These are phyloP conservation scores for Scorias spongiosa DNA, from an alignment of 2,329 filamentous ascomycete species.

Conservation along the genomic window DNA sequence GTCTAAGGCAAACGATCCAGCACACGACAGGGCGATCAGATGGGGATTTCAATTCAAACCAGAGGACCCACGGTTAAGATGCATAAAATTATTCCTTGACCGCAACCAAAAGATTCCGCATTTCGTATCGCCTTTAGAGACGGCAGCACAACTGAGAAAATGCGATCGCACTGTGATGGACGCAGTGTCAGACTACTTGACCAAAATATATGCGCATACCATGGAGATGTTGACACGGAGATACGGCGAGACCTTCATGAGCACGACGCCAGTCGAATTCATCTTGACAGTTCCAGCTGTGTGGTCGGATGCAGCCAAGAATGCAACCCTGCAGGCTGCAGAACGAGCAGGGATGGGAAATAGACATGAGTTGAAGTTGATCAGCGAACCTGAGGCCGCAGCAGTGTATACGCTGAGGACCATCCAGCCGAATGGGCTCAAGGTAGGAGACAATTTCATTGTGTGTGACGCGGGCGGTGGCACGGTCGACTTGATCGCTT, in stretches of 20 bases:
- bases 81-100: slow-evolving; percentile 75
- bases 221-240: slow-evolving; percentile 61
- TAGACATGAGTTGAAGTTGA: slow-evolving; percentile 57
- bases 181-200: slow-evolving; percentile 65
- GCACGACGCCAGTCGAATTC: slow-evolving; percentile 59
- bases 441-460: slow-evolving; percentile 47
- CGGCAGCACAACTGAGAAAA: slow-evolving; percentile 57
- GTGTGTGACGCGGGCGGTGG: slow-evolving; percentile 43
- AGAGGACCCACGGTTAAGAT: slow-evolving; percentile 59
- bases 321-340: slow-evolving; percentile 62
- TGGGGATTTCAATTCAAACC: slow-evolving; percentile 77
- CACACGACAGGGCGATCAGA: slow-evolving; percentile 28
- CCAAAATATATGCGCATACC: slow-evolving; percentile 60
- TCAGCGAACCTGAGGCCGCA: slow-evolving; percentile 66
- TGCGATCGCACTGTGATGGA: slow-evolving; percentile 65
- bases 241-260: slow-evolving; percentile 68
- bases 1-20: slow-evolving; percentile 2
- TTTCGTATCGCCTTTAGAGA: slow-evolving; percentile 65
- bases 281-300: slow-evolving; percentile 71
- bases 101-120: slow-evolving; percentile 66
- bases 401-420: slow-evolving; percentile 68
- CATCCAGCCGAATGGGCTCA: slow-evolving; percentile 60
- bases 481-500: slow-evolving; percentile 63
- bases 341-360: slow-evolving; percentile 65
- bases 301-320: slow-evolving; percentile 76